Base-by-base conservation (phyloP, 2,329 filamentous ascomycete genomes). In the Fusarium pseudocircinatum region DNA sequence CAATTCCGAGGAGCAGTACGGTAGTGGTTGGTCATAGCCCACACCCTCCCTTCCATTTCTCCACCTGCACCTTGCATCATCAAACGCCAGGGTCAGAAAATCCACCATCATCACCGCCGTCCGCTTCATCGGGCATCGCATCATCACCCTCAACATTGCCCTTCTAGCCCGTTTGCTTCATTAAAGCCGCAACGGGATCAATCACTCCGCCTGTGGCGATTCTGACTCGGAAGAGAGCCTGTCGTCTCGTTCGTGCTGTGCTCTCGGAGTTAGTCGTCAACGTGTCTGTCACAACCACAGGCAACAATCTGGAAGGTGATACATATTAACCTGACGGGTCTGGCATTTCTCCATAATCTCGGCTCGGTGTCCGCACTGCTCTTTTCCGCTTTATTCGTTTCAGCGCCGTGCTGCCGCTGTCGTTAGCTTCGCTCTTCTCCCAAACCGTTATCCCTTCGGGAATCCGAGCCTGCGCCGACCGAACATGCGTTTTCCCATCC, bases 61-160 rank as follows among this genome's bases (percentile, higher is more conserved):
- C 71, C 71, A 75, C 75, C 56, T 58, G 49, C 73, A 72, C 71
- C 57, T 64, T 70, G 65, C 74, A 70, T 74, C 70, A 73, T 67
- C 70, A 42, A 61, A 40, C 47, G 16, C 60, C 49, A 50, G 42
- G 62, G 47, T 39, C 28, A 49, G 58, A 67, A 67, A 65, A 59
- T 37, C 63, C 67, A 74, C 60, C 66, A 67, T 60, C 60, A 67
- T 60, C 52, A 60, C 50, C 56, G 50, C 65, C 63, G 63, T 62
- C 61, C 47, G 46, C 44, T 46, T 42, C 52, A 53, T 70, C 32
- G 53, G 42, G 30, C 43, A 58, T 60, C 54, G 44, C 47, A 44
- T 49, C 50, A 44, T 26, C 52, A 36, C 26, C 46, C 24, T 58
- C 36, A 47, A 54, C 37, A 52, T 57, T 40, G 54, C 46, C 26